Evolutionary conservation across 2,329 filamentous ascomycete genomes (phyloP), one percentile per base, ranked within the genome.

Genomic region (Chrysoporthe cubensis): DNA sequence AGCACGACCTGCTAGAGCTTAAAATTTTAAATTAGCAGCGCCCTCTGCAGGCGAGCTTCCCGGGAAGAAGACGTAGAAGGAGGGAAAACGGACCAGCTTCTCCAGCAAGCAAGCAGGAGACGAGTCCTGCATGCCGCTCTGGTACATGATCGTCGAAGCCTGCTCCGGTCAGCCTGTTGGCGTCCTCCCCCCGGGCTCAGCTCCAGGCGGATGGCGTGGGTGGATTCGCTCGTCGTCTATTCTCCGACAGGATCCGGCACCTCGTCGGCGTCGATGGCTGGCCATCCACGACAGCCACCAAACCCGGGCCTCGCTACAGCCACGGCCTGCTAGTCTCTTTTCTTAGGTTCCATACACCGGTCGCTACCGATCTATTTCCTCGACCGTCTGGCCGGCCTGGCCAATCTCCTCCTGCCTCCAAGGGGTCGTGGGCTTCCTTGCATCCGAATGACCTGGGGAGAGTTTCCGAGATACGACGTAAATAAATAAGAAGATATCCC

Each of bases 181-280:
- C 48, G 37, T 40, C 9, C 37, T 40, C 37, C 37, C 37, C 8
- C 37, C 37, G 37, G 9, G 37, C 37, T 40, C 37, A 40, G 37
- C 37, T 40, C 34, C 54, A 57, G 34, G 21, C 50, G 13, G 40
- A n/a, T 40, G 18, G 32, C 26, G 8, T 13, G n/a, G 21, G 40
- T 44, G 57, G n/a, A 4, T 8, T 60, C n/a, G 40, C 26, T 40
- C 37, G 3, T 21, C 44, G 6, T 56, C 37, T 40, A 8, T 56
- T 57, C 62, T 56, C 62, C 62, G 62, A 64, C 40, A 46, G 61
- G 61, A 37, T 54, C 9, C 34, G 60, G 61, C 61, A 63, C 21
- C 61, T 63, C 46, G 34, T 63, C 46, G 48, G 34, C 61, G 34
- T 54, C 61, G 61, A 63, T 63, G 44, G 26, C 46, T 63, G 18